phyloP scores from a whole-genome alignment of 345 rosid genomes.

The Syzygium jambos region DNA sequence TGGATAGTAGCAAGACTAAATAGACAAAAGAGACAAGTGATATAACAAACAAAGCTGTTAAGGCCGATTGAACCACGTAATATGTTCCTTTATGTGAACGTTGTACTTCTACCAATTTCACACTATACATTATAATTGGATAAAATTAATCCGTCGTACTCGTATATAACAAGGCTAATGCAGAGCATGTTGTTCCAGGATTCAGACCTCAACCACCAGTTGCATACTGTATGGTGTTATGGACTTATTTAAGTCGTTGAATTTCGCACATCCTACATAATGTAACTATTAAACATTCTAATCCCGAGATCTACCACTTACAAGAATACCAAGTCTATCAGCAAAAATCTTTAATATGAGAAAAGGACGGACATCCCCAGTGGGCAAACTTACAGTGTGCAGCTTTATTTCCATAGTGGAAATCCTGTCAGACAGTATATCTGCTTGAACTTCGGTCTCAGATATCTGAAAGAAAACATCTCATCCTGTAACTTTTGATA shows the following conservation, averaged over 20 bases:
- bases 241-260: neutral
- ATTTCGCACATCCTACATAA: neutral
- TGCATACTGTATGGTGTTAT: neutral
- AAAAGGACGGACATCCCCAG: neutral
- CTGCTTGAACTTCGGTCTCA: slow-evolving; percentile 27
- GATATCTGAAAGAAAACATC: slow-evolving; percentile 21
- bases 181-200: neutral
- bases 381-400: slow-evolving; percentile 29
- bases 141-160: neutral
- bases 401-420: slow-evolving; percentile 34
- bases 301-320: neutral
- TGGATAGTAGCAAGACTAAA: neutral
- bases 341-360: neutral
- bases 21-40: neutral
- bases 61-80: neutral
- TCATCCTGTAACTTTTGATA: neutral
- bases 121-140: neutral
- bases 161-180: neutral
- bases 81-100: neutral
- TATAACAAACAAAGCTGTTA: neutral
- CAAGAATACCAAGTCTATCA: neutral
- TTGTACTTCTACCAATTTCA: neutral
- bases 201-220: neutral
- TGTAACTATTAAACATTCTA: neutral
- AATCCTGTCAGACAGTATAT: slow-evolving; percentile 25